Evolutionary conservation across 306 rosid genomes (phyloP).

Genomic region (Betula pendula): DNA sequence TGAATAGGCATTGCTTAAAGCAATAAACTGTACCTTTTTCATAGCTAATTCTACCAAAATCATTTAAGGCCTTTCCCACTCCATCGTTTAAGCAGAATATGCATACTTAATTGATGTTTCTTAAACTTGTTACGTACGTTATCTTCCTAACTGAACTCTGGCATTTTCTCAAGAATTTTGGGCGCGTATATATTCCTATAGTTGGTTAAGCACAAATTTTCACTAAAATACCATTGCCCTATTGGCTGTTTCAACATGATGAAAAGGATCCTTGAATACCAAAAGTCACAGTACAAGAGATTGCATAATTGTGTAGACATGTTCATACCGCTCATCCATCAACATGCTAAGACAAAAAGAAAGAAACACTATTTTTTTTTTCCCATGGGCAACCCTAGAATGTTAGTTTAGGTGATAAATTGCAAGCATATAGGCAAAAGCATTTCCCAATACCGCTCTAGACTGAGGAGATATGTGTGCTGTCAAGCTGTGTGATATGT

Average conservation of each 20-base stretch:
- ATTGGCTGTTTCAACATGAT: background rate
- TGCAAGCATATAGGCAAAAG: too few species aligned
- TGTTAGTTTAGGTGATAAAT: background rate
- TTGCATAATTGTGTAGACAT: background rate
- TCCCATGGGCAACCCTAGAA: background rate
- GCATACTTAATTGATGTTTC: background rate
- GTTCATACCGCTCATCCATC: background rate
- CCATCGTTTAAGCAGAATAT: background rate
- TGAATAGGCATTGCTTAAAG: background rate
- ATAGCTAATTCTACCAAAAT: background rate
- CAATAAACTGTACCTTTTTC: background rate
- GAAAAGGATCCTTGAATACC: background rate
- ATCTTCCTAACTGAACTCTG: background rate
- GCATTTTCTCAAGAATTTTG: background rate
- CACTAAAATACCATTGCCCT: background rate
- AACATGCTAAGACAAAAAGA: background rate
- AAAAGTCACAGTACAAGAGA: background rate
- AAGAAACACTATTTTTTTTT: background rate
- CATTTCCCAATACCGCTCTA: background rate
- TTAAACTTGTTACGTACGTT: background rate
- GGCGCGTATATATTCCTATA: background rate
- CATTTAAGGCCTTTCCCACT: background rate
- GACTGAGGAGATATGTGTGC: background rate
- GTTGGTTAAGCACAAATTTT: background rate
- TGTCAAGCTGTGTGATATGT: slow-evolving; percentile 10